phyloP scores from a whole-genome alignment of 768 basidiomycete genomes.

The Pleurotus ostreatus region DNA sequence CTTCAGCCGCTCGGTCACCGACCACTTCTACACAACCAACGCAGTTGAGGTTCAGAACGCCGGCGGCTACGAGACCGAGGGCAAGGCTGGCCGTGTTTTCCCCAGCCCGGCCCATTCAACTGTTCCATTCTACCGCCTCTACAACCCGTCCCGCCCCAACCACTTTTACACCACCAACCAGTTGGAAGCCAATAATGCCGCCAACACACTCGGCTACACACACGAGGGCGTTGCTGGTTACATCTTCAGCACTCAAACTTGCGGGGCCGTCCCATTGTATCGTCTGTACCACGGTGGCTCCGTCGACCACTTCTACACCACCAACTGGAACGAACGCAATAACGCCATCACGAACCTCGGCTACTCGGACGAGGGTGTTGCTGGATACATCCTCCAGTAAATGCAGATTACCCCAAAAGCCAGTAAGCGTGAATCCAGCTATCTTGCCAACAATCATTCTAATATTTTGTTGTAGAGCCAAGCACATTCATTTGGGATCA shows the following conservation, averaged over 20 bases:
- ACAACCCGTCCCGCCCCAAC: background rate
- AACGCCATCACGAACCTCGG: constrained; percentile 5
- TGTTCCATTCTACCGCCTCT: constrained; percentile 1
- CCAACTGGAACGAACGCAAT: background rate
- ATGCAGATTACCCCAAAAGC: background rate
- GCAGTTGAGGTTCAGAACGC: constrained; percentile 7
- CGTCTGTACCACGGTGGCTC: constrained; percentile 1
- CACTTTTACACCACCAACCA: constrained; percentile 7
- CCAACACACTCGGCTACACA: constrained; percentile 2
- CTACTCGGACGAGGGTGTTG: constrained; percentile 9
- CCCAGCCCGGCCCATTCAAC: background rate
- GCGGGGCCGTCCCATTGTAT: constrained; percentile 5
- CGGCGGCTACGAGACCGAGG: background rate
- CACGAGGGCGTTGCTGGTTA: constrained; percentile 11
- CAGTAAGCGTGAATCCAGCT: background rate
- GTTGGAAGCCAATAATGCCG: background rate
- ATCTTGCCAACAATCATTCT: too few species aligned
- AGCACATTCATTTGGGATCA: background rate
- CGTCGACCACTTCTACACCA: constrained; percentile 10
- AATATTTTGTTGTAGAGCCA: background rate
- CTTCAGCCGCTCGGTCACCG: background rate
- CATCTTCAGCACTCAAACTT: constrained; percentile 1
- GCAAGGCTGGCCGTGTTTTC: constrained; percentile 4
- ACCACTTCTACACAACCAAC: constrained; percentile 14
- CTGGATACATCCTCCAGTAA: constrained; percentile 6